Evolutionary conservation across 768 basidiomycete species (phyloP), one percentile per base, ranked within the genome.

Genomic region (Collybia mongolica): DNA sequence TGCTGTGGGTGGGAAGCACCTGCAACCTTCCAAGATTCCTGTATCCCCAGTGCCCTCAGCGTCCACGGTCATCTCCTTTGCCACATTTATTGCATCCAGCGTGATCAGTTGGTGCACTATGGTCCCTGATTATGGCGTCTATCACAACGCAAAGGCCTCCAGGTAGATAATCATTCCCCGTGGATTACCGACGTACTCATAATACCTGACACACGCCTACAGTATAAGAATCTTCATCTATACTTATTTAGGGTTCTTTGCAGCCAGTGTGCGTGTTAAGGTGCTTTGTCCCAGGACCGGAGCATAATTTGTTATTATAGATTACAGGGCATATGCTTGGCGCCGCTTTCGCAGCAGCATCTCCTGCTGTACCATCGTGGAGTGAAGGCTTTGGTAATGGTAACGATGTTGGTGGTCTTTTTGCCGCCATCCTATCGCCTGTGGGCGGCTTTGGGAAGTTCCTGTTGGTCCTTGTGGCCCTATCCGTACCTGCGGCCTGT

Each of bases 401-500:
- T 0, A 76, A 73, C n/a, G 60, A 79, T 70, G 63, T 86, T 19
- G 88, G 86, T 24, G 86, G 86, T 0, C 74, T 90, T 14, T 58
- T 88, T 12, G 74, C 71, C 6, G 85, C 83, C 0, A 76, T 88
- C 58, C 72, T 90, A 5, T 67, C 70, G 15, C 86, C 88, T 2
- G 68, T 71, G 1, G 81, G 82, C 1, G 75, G 75, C 26, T 89
- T 89, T 65, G 82, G 87, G 0, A 87, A 87, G 55, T 81, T 88
- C 65, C 70, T 90, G 39, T 73, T 84, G 0, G 86, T 88, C 22
- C 61, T 93, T 48, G 73, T 93, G 54, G 82, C 85, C n/a, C 67
- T 94, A 24, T 84, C 84, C 51, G 82, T 91, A 11, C 80, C 83
- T 1, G 84, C 80, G 3, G 87, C 90, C 57, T 85, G 83, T 54